A percentile compares a stretch with the other conserved stretches of the same genome.
These are phyloP conservation scores for Olyra latifolia DNA, from an alignment of 176 grass and related monocot species.

Conservation along the genomic window DNA sequence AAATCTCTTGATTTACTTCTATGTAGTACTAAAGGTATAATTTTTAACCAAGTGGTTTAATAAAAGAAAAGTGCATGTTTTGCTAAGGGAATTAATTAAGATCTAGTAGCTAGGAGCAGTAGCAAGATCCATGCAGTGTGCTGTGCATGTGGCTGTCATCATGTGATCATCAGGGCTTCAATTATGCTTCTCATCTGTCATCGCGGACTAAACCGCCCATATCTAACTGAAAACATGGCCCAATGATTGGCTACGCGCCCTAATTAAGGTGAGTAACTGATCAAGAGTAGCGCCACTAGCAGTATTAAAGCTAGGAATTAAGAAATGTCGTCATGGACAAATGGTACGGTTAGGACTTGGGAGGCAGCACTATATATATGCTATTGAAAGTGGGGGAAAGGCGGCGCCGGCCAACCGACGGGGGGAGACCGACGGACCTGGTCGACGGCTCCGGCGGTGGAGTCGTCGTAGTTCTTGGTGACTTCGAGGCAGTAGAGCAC, in stretches of 20 bases:
- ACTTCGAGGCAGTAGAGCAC: constrained; percentile 94
- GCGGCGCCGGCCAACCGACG: background rate
- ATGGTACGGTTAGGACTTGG: constrained; percentile 31
- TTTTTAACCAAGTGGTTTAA: background rate
- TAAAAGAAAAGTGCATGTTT: constrained; percentile 1
- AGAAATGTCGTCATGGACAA: constrained; percentile 20
- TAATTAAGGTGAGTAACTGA: background rate
- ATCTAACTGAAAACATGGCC: constrained; percentile 37
- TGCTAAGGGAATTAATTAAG: constrained; percentile 45
- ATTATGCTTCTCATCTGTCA: background rate
- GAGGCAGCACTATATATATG: background rate
- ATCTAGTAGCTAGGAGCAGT: constrained; percentile 42
- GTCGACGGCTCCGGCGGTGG: constrained; percentile 56
- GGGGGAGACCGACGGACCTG: constrained; percentile 39
- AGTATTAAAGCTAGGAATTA: background rate
- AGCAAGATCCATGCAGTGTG: constrained; percentile 40
- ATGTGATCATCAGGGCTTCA: background rate
- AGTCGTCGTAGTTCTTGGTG: constrained; percentile 85
- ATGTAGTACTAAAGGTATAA: background rate
- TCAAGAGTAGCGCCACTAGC: background rate
- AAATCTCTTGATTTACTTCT: background rate
- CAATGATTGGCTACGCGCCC: constrained; percentile 47
- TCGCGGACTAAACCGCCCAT: constrained; percentile 11
- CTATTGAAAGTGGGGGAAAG: constrained; percentile 17
- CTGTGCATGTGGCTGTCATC: constrained; percentile 43